Evolutionary conservation across 345 rosid species (phyloP), one percentile per base, ranked within the genome.

Genomic region (Schrenkiella parvula): DNA sequence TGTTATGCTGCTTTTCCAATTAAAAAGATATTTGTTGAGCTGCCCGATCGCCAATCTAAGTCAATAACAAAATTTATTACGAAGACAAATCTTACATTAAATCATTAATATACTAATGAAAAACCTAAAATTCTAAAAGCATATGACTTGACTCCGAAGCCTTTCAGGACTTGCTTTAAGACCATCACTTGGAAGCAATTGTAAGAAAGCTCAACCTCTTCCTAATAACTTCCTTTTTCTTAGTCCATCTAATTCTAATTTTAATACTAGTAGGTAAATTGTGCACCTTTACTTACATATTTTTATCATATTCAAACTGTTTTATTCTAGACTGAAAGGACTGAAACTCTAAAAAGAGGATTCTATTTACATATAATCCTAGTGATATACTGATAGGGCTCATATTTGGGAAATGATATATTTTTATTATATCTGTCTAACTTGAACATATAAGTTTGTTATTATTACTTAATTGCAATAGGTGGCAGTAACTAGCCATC

Each of bases 111-210:
- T 54, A 26, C 31, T 21, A 21, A 54, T 12, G 65, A 54, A 62
- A 64, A 73, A 59, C 18, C 71, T 55, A 43, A 11, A 54, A 73
- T 46, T 65, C 51, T 35, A 25, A 46, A 73, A 26, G 71, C 42
- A 3, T 2, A 37, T 14, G 71, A 65, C 77, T 73, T 73, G 65
- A 73, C 71, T 56, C 25, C n/a, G 32, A 35, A 4, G 32, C 41
- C 54, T 17, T 17, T 18, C 26, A 12, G 21, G 31, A 53, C 18
- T 32, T 32, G 15, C 55, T 53, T 72, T 32, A 44, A 23, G 65
- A 64, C 39, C 35, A 41, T 22, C 63, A 15, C 26, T 53, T 63
- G 64, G 57, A 72, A 54, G 55, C 15, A 4, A 1, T 43, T 23
- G 71, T 54, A 42, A 35, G 54, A 31, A 31, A 47, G 26, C 65